These are phyloP conservation scores for Torulaspora maleeae DNA, from an alignment of 805 yeast species.

Conservation along the genomic window DNA sequence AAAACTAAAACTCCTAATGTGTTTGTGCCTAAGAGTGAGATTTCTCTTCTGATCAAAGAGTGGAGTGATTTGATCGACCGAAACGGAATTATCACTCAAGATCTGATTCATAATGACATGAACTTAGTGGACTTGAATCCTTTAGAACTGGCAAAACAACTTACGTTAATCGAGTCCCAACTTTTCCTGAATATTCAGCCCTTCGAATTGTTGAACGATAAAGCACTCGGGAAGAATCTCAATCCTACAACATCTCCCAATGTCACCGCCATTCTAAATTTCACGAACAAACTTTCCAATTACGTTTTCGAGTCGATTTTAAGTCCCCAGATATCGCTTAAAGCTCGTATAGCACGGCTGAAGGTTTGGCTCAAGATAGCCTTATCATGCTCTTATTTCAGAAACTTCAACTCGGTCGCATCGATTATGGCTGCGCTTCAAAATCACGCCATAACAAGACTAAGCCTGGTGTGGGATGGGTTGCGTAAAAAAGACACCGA, in stretches of 20 bases:
- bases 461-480: conserved; percentile 54
- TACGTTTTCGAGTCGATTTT: conserved; percentile 68
- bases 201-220: conserved; percentile 61
- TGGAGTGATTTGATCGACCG: conserved; percentile 10
- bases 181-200: conserved; percentile 60
- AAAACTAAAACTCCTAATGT: neutral
- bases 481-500: conserved; percentile 57
- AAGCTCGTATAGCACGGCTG: conserved; percentile 50
- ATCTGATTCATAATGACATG: conserved; percentile 16
- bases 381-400: conserved; percentile 62
- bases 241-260: conserved; percentile 58
- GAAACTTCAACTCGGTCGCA: conserved; percentile 75
- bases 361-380: conserved; percentile 73
- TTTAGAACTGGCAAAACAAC: conserved; percentile 69
- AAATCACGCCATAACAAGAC: conserved; percentile 62
- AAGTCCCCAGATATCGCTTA: conserved; percentile 44
- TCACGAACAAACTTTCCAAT: conserved; percentile 67
- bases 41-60: conserved; percentile 8
- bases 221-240: conserved; percentile 55
- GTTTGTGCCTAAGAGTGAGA: conserved; percentile 9
- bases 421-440: conserved; percentile 75
- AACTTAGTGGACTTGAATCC: conserved; percentile 50
- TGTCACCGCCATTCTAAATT: conserved; percentile 54
- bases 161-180: conserved; percentile 65
- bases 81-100: neutral